Base-by-base conservation (phyloP, 164 flowering plant genomes). In the Nymphaea colorata region DNA sequence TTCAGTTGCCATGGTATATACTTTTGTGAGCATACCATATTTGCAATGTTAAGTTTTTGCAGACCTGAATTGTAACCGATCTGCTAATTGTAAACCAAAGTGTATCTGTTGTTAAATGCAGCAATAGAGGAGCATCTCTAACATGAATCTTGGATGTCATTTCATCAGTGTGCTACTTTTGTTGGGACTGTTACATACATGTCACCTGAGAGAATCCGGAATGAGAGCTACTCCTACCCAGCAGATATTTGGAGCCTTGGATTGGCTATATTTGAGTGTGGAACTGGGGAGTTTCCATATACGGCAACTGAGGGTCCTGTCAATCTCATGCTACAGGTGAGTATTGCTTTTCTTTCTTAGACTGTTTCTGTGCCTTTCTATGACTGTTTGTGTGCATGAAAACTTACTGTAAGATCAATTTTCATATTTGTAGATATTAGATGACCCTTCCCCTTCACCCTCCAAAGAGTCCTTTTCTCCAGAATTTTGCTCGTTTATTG, bases 241-340 rank as follows among this genome's bases (percentile, higher is more conserved):
- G 99, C 98, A 79, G 99, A 95, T 79, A 92, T 95, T 68, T 95
- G 99, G 99, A 95, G 99, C 81, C 96, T 95, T 63, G 98, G 99
- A 45, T 89, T 95, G 74, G 96, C 99, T 64, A 82, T 95, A 62
- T 88, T 95, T 70, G 98, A 95, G 74, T 92, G 99, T 81, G 97
- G 93, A 14, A 95, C 98, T 1, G 99, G 99, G 70, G 98, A 92
- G 76, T 92, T 95, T 69, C 99, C 98, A n/a, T 95, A 95, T 72
- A 74, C 86, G 55, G 96, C 98, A 70, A 85, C 76, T 76, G 93
- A 92, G 55, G 99, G 99, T 67, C 97, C 96, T 16, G 97, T 90
- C 36, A 90, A 87, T 83, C 93, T 95, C 64, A 95, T 95, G 99
- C 76, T 95, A 76, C 99, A 94, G 95, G 98, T 90, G 51, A 75